Base-by-base conservation (phyloP, 1,284 basidiomycete genomes). In the Cryptococcus wingfieldii region DNA sequence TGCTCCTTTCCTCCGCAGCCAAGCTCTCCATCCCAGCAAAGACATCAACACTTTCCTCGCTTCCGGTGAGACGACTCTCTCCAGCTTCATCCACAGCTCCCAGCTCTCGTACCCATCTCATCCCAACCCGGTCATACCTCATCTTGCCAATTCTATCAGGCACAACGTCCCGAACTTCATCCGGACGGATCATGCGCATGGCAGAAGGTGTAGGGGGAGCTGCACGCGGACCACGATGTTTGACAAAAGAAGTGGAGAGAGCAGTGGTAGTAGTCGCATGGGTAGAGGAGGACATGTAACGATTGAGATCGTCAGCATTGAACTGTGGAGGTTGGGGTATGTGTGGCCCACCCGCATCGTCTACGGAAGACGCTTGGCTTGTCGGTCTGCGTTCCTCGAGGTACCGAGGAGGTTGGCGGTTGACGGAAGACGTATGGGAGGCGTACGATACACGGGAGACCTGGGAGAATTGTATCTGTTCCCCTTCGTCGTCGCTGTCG, bases 1-100 rank as follows among this genome's bases (percentile, higher is more conserved):
- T 41, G 19, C 37, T 54, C 38, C 38, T 48, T 38, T n/a, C 51
- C 37, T 37, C 53, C 4, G 48, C 60, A 14, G 53, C 52, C 37
- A 90, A 71, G 64, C 89, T 90, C 69, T 93, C 90, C 56, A 94
- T 87, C 62, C 91, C 90, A 47, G 83, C 83, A 75, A 93, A 93
- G 18, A 88, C 86, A 77, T 91, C 90, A 61, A 87, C 88, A 65
- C 87, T 90, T 55, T 82, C 83, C 59, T 72, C 79, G 53, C 70
- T 79, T 64, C 80, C 69, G 7, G 71, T 69, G 34, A 55, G 47
- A 14, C 59, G 58, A 56, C 65, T 72, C 58, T 71, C 71, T 7
- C 62, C 67, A 4, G 59, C 67, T 59, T 71, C 69, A 37, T 67
- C 58, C 69, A 79, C 45, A 69, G 75, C 34, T 65, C 69, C 49